Evolutionary conservation across 495 filamentous ascomycete genomes (phyloP).

Genomic region (Chaetomidium leptoderma): DNA sequence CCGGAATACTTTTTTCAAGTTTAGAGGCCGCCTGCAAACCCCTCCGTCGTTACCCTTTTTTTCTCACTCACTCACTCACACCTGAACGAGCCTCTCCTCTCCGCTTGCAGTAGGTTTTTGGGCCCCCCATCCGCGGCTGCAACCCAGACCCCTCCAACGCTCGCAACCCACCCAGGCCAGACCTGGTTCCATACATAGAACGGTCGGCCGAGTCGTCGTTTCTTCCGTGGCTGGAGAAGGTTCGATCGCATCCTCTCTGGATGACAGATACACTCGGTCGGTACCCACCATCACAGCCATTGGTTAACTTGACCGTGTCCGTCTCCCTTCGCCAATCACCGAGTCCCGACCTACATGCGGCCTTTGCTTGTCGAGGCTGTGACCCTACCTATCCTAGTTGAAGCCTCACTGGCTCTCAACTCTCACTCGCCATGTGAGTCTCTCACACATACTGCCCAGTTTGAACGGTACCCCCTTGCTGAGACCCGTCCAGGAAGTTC

Average conservation of each 20-base stretch:
- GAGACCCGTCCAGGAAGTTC: slow-evolving; percentile 73
- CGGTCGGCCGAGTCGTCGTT: not conserved
- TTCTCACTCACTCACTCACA: no score
- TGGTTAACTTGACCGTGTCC: not conserved
- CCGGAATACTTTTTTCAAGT: not conserved
- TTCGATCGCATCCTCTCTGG: not conserved
- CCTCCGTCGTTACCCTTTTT: no score
- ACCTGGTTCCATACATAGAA: not conserved
- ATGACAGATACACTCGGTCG: not conserved
- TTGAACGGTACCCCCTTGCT: not conserved
- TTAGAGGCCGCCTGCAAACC: not conserved
- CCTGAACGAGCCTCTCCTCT: no score
- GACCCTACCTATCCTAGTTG: slow-evolving; percentile 1
- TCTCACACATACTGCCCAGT: not conserved
- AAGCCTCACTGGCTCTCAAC: slow-evolving; percentile 5
- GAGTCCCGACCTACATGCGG: slow-evolving; percentile 8
- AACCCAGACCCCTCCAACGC: no score
- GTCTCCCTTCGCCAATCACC: slow-evolving; percentile 6
- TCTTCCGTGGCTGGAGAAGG: not conserved
- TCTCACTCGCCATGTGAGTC: slow-evolving; percentile 13
- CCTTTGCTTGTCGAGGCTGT: not conserved
- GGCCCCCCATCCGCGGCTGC: no score
- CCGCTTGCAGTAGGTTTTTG: no score
- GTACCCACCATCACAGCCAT: slow-evolving; percentile 6
- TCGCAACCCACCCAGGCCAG: no score